Conservation (phyloP, 345 rosid genomes). For the Lepidium sativum region DNA sequence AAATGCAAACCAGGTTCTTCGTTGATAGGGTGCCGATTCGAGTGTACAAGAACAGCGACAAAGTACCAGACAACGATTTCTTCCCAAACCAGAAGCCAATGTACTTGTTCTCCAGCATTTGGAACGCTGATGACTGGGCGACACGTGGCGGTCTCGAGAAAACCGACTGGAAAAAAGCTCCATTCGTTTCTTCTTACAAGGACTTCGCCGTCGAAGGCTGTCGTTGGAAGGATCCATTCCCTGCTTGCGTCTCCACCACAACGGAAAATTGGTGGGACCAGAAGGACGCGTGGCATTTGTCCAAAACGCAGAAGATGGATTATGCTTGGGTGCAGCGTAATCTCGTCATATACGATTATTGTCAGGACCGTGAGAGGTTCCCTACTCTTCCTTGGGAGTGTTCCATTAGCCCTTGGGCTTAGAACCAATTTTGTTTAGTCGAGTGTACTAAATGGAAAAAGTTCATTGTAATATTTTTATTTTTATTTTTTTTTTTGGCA, state of each 20-base stretch:
- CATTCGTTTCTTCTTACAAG: slow-evolving; percentile 83
- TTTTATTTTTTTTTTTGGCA: no score
- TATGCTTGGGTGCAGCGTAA: slow-evolving; percentile 88
- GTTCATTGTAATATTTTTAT: not conserved
- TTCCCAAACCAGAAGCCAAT: slow-evolving; percentile 93
- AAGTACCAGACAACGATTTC: slow-evolving; percentile 54
- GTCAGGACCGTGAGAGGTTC: slow-evolving; percentile 55
- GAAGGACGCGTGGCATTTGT: slow-evolving; percentile 76
- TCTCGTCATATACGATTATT: slow-evolving; percentile 85
- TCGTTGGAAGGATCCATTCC: slow-evolving; percentile 90
- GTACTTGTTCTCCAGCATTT: slow-evolving; percentile 92
- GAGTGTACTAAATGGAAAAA: slow-evolving; percentile 2
- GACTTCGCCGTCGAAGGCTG: slow-evolving; percentile 82
- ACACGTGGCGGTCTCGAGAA: slow-evolving; percentile 94
- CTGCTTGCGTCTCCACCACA: slow-evolving; percentile 80
- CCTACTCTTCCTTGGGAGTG: slow-evolving; percentile 65
- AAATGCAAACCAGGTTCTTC: slow-evolving; percentile 46
- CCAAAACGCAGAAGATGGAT: slow-evolving; percentile 68
- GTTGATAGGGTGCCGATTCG: slow-evolving; percentile 73
- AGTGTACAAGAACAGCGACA: slow-evolving; percentile 76
- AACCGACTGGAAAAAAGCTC: slow-evolving; percentile 82
- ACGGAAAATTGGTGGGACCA: slow-evolving; percentile 95
- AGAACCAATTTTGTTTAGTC: slow-evolving; percentile 18
- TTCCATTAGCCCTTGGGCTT: slow-evolving; percentile 81
- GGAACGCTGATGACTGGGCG: slow-evolving; percentile 99